Evolutionary conservation across 495 filamentous ascomycete species (phyloP).

Genomic region (Cairneyella variabilis): DNA sequence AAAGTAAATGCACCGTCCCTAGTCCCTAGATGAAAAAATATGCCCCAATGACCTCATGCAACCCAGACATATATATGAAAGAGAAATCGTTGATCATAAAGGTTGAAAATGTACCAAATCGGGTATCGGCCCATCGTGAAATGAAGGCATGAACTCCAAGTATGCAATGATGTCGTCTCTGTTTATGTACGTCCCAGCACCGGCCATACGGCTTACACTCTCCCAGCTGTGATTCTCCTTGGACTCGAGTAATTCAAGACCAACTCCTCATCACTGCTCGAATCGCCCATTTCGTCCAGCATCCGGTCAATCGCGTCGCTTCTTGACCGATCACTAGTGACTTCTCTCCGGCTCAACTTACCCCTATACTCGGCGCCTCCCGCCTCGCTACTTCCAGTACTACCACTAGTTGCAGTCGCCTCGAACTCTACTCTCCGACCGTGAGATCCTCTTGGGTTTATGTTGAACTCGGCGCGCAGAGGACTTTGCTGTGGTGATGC

Average conservation of each 20-base stretch:
- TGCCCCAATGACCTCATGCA: conserved; percentile 1
- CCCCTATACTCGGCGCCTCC: conserved; percentile 9
- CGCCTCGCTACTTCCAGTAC: conserved; percentile 19
- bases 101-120: not conserved
- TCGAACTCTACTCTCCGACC: conserved; percentile 33
- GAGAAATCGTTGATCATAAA: not conserved
- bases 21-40: too few species aligned
- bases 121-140: conserved; percentile 1
- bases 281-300: conserved; percentile 44
- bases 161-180: conserved; percentile 8
- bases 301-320: conserved; percentile 49
- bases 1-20: too few species aligned
- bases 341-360: conserved; percentile 1
- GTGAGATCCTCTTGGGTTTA: conserved; percentile 21
- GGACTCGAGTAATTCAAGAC: conserved; percentile 18
- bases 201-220: not conserved
- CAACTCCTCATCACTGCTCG: conserved; percentile 28
- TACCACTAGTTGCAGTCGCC: conserved; percentile 22
- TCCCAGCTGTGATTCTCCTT: conserved; percentile 15
- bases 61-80: not conserved
- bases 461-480: conserved; percentile 21
- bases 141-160: conserved; percentile 15
- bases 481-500: conserved; percentile 26
- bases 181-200: conserved; percentile 1
- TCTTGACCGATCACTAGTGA: not conserved